These are phyloP conservation scores for Tricholoma bakamatsutake DNA, from an alignment of 768 basidiomycete genomes.

Conservation along the genomic window DNA sequence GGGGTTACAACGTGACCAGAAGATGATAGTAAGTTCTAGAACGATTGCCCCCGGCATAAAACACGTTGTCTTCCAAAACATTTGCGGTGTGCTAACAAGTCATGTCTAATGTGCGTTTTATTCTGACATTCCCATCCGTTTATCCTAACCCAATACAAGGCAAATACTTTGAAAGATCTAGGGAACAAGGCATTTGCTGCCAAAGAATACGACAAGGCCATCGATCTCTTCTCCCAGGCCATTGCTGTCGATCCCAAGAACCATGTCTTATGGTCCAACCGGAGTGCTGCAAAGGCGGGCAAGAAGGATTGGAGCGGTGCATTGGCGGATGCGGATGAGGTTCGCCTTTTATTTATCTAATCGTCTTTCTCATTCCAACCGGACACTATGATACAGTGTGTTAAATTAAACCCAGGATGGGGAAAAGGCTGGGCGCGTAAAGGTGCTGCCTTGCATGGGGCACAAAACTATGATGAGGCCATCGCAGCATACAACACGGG, in stretches of 20 bases:
- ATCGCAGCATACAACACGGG: constrained; percentile 80
- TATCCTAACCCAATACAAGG: constrained; percentile 19
- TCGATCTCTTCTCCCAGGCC: constrained; percentile 76
- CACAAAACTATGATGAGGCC: constrained; percentile 72
- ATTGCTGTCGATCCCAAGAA: constrained; percentile 79
- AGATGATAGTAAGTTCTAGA: constrained; percentile 23
- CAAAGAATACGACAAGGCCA: constrained; percentile 87
- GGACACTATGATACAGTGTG: constrained; percentile 51
- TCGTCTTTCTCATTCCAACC: constrained; percentile 9
- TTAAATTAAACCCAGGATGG: constrained; percentile 77
- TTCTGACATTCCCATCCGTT: not conserved
- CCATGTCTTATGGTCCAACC: constrained; percentile 88
- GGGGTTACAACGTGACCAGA: constrained; percentile 21
- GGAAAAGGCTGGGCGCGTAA: constrained; percentile 88
- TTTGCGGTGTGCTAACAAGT: constrained; percentile 16
- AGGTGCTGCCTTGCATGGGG: constrained; percentile 89
- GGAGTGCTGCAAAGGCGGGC: constrained; percentile 87
- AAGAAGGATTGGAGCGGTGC: constrained; percentile 74
- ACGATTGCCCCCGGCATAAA: constrained; percentile 15
- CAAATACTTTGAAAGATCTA: constrained; percentile 73
- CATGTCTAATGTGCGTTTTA: constrained; percentile 37
- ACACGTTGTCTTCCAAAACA: constrained; percentile 4
- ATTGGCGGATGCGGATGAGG: constrained; percentile 87
- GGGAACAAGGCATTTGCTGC: constrained; percentile 96
- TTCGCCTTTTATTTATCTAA: constrained; percentile 25